Evolutionary conservation across 768 basidiomycete genomes (phyloP).

Genomic region (Rhizopogon vinicolor): DNA sequence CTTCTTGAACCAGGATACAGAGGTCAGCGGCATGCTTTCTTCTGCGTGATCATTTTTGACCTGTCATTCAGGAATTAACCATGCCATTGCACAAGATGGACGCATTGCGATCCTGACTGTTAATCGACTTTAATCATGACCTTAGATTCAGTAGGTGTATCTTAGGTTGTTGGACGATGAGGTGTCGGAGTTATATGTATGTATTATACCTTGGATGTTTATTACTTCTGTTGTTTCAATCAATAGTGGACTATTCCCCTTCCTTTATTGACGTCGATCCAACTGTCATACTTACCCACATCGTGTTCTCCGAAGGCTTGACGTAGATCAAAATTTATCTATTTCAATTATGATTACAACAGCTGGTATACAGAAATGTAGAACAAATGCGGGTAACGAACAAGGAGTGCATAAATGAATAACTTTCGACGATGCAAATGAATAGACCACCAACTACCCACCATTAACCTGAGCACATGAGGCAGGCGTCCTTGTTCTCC

Average conservation of each 20-base stretch:
- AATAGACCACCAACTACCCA: background rate
- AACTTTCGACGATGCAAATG: background rate
- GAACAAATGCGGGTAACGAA: background rate
- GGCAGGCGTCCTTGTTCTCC: constrained; percentile 91
- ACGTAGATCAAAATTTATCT: background rate
- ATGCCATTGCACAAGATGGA: constrained; percentile 79
- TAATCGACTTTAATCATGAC: constrained; percentile 31
- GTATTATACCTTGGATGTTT: background rate
- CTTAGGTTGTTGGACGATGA: background rate
- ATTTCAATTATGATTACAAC: constrained; percentile 15
- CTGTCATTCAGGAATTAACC: constrained; percentile 59
- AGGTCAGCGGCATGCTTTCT: constrained; percentile 37
- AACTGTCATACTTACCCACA: background rate
- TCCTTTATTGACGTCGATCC: background rate
- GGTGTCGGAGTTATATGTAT: background rate
- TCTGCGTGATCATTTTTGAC: background rate
- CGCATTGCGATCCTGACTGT: constrained; percentile 77
- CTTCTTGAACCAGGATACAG: constrained; percentile 63
- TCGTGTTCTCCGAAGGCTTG: background rate
- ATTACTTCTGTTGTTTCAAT: background rate
- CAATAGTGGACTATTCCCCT: too few species aligned
- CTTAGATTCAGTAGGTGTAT: background rate
- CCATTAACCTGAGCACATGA: constrained; percentile 83
- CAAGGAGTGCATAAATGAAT: constrained; percentile 4
- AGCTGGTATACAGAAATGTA: constrained; percentile 4